Percentiles rank a stretch among this genome's conserved stretches.
Evolutionary conservation across 495 filamentous ascomycete species (phyloP).

Genomic region (Pyronema domesticum): DNA sequence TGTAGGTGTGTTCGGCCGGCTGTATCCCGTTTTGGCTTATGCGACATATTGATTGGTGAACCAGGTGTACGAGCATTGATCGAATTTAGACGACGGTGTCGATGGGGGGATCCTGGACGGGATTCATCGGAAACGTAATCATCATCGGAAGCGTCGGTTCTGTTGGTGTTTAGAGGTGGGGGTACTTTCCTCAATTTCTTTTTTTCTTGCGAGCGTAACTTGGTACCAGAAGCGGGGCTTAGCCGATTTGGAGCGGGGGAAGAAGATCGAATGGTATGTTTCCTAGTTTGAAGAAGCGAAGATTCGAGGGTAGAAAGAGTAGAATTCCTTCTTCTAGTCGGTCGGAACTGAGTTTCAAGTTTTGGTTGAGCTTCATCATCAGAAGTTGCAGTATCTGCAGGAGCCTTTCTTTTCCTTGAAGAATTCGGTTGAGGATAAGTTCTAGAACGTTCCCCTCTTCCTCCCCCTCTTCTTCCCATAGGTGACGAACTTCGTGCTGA

Average conservation of each 20-base stretch:
- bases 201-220: constrained; percentile 8
- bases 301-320: constrained; percentile 8
- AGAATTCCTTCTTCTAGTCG: constrained; percentile 13
- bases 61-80: constrained; percentile 15
- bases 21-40: constrained; percentile 23
- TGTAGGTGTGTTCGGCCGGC: constrained; percentile 23
- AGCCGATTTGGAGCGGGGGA: constrained; percentile 16
- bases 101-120: constrained; percentile 16
- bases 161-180: constrained; percentile 8
- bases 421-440: not conserved
- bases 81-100: constrained; percentile 10
- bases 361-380: constrained; percentile 14
- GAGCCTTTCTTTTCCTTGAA: constrained; percentile 9
- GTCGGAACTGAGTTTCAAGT: not conserved
- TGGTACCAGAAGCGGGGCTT: constrained; percentile 13
- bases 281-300: constrained; percentile 1
- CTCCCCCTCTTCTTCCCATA: constrained; percentile 3
- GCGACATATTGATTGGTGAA: constrained; percentile 22
- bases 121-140: constrained; percentile 18
- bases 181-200: constrained; percentile 17
- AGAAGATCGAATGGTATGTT: constrained; percentile 13
- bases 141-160: constrained; percentile 5
- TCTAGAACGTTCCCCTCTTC: too few relatives aligned
- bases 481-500: constrained; percentile 18
- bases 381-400: constrained; percentile 12